Conservation (phyloP, 2,329 filamentous ascomycete genomes). For the Aspergillus quadricinctus region DNA sequence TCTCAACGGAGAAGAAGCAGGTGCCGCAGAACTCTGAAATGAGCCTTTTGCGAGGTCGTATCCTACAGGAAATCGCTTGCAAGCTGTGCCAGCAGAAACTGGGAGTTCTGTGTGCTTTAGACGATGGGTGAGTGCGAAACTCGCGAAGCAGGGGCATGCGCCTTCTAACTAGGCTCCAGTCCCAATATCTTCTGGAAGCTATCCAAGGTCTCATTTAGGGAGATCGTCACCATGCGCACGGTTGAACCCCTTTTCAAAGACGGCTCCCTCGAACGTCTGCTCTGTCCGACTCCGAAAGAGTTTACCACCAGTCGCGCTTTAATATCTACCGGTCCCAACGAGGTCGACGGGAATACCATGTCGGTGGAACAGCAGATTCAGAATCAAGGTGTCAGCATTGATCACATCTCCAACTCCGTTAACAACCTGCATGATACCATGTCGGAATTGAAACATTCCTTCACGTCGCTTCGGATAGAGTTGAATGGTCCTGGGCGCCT, state of each 20-base stretch:
- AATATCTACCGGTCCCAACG: slow-evolving; percentile 16
- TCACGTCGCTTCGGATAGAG: slow-evolving; percentile 35
- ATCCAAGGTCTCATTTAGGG: slow-evolving; percentile 35
- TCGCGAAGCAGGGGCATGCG: background rate
- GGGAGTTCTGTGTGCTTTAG: slow-evolving; percentile 31
- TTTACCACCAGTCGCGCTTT: slow-evolving; percentile 17
- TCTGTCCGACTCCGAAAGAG: slow-evolving; percentile 22
- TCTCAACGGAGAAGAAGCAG: slow-evolving; percentile 33
- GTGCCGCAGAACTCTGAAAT: slow-evolving; percentile 35
- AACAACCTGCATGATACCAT: slow-evolving; percentile 37
- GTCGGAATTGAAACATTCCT: slow-evolving; percentile 37
- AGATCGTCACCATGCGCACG: slow-evolving; percentile 38
- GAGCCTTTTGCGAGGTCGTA: slow-evolving; percentile 30
- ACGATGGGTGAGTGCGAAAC: slow-evolving; percentile 30
- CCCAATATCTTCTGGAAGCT: slow-evolving; percentile 39
- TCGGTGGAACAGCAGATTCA: slow-evolving; percentile 33
- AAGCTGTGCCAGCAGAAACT: slow-evolving; percentile 37
- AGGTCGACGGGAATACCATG: slow-evolving; percentile 14
- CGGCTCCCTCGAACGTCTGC: slow-evolving; percentile 27
- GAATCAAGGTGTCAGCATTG: slow-evolving; percentile 33
- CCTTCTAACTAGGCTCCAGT: slow-evolving; percentile 15
- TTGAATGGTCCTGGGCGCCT: slow-evolving; percentile 27
- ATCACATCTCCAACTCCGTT: slow-evolving; percentile 37
- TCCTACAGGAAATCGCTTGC: slow-evolving; percentile 34
- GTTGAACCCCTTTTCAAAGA: slow-evolving; percentile 33